Conservation (phyloP, 192 early-diverging fungal species). For the Linderina pennispora region DNA sequence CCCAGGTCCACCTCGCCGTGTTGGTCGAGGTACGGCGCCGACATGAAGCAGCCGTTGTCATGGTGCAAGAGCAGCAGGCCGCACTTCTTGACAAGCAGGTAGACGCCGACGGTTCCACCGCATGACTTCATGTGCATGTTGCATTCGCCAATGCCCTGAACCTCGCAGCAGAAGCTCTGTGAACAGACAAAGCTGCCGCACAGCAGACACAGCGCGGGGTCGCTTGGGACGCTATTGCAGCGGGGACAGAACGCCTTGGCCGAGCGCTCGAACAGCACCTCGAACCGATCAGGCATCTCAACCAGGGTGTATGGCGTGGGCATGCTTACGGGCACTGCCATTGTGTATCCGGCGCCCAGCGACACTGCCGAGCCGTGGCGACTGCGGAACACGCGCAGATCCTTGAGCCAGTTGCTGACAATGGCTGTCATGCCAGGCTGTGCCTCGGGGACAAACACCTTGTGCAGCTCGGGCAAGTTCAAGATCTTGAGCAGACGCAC, state of each 20-base stretch:
- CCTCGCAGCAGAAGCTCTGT: conserved; percentile 91
- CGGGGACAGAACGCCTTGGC: conserved; percentile 70
- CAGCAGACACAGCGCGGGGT: conserved; percentile 88
- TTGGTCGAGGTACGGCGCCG: conserved; percentile 87
- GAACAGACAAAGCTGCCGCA: conserved; percentile 93
- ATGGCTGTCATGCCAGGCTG: conserved; percentile 28
- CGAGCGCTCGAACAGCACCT: conserved; percentile 79
- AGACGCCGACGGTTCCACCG: conserved; percentile 84
- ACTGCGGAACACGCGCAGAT: conserved; percentile 38
- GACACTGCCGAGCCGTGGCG: conserved; percentile 40
- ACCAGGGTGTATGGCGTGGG: conserved; percentile 47
- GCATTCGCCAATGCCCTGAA: conserved; percentile 85
- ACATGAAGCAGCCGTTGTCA: conserved; percentile 81
- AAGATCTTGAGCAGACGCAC: conserved; percentile 62
- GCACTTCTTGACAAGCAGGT: conserved; percentile 85
- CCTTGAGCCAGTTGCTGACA: conserved; percentile 43
- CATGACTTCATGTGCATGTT: conserved; percentile 83
- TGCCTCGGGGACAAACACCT: conserved; percentile 46
- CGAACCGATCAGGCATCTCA: conserved; percentile 73
- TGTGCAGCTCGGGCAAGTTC: conserved; percentile 57
- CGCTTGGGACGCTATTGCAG: conserved; percentile 78
- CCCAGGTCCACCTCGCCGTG: conserved; percentile 95
- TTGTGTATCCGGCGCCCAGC: conserved; percentile 41
- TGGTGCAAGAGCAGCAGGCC: conserved; percentile 74
- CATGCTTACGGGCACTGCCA: conserved; percentile 37